These are phyloP conservation scores for Mikania micrantha DNA, from an alignment of 129 eudicot genomes.

Conservation along the genomic window DNA sequence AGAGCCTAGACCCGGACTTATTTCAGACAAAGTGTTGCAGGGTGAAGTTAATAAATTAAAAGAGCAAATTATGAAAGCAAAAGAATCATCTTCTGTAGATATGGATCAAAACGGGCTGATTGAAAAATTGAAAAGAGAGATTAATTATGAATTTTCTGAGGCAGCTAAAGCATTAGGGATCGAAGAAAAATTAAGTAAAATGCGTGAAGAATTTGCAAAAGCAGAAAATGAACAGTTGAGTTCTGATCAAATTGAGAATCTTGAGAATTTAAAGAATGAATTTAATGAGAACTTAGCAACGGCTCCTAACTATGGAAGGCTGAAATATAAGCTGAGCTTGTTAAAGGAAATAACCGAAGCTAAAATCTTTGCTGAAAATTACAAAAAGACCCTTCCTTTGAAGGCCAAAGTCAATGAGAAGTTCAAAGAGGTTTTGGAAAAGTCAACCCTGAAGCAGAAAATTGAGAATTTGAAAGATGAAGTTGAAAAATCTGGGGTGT, in stretches of 20 bases:
- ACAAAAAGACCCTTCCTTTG: conserved; percentile 33
- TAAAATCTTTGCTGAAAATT: conserved; percentile 37
- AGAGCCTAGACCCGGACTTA: conserved; percentile 41
- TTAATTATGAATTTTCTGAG: conserved; percentile 51
- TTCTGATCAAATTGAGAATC: conserved; percentile 38
- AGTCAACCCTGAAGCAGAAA: conserved; percentile 53
- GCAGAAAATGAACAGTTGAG: conserved; percentile 37
- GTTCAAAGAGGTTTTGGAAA: conserved; percentile 22
- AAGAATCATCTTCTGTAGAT: conserved; percentile 31
- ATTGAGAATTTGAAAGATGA: conserved; percentile 47
- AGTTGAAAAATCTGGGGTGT: conserved; percentile 35
- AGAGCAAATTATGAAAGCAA: conserved; percentile 45
- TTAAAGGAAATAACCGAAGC: conserved; percentile 53
- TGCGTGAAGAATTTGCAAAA: conserved; percentile 51
- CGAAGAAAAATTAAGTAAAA: conserved; percentile 35
- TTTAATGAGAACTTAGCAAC: conserved; percentile 35
- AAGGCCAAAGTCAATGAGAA: conserved; percentile 25
- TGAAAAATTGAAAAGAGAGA: conserved; percentile 41
- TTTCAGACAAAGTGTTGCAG: conserved; percentile 48
- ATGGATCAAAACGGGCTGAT: conserved; percentile 48
- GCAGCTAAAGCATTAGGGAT: conserved; percentile 72
- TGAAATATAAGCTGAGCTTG: conserved; percentile 52
- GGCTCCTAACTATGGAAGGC: conserved; percentile 62
- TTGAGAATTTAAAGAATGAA: conserved; percentile 48
- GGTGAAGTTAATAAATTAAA: conserved; percentile 59